Base-by-base conservation (phyloP, 768 basidiomycete species). In the Mycena kentingensis region DNA sequence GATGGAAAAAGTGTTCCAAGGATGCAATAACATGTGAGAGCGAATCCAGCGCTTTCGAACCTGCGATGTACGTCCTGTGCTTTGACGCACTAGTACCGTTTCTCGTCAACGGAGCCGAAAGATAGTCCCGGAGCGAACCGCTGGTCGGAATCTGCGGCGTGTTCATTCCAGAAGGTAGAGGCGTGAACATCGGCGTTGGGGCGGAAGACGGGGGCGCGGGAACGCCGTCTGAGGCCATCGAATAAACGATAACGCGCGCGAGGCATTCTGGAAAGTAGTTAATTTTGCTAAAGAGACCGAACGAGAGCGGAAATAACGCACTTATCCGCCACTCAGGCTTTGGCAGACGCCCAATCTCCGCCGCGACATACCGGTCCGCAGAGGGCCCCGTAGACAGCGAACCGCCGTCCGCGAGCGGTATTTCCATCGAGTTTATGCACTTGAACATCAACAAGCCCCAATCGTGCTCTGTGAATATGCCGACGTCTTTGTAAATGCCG, bases 1-100 rank as follows among this genome's bases (percentile, higher is more conserved):
- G 93, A 65, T 94, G 93, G 71, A 94, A 96, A 72, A 93, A 93
- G 50, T 85, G 85, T 68, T 96, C 93, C 24, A 85, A 88, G 5
- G 90, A 91, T 6, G 88, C 89, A 59, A 96, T 84, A 55, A 96
- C 72, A 66, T 86, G 86, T 11, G 83, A 84, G n/a, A 96, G 71
- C 7, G 91, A 89, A 65, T 94, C 92, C 50, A 96, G 71, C 3
- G 93, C 90, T 66, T 83, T 89, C 21, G 83, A 89, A 12, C 93
- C 93, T 13, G 79, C 93, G n/a, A 93, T 71, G 66, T 85, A 92
- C 3, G 79, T 79, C 63, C 73, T 81, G 29, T 63, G 60, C 63
- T 69, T 79, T 34, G 66, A 66, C 29, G 63, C 67, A 4, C 25
- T 27, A 13, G 38, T 16, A 11, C 63, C 68, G 46, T 74, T 75